A percentile compares a stretch with the other conserved stretches of the same genome.
Evolutionary conservation across 2,329 filamentous ascomycete species (phyloP).

Genomic region (Blastomyces parvus): DNA sequence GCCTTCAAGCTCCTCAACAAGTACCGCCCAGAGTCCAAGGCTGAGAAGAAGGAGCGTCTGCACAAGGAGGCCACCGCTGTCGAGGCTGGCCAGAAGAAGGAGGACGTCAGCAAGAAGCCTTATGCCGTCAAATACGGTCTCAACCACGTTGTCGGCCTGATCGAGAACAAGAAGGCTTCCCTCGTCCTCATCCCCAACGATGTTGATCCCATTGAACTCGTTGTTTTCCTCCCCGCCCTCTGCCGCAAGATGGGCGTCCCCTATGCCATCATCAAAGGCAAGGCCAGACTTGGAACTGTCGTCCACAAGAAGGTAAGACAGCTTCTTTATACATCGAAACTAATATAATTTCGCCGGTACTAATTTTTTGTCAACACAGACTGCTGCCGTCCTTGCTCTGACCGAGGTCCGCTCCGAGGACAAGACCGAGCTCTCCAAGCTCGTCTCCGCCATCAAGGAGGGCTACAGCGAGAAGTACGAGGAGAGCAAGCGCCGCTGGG

Average conservation of each 20-base stretch:
- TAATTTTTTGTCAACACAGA: conserved; percentile 43
- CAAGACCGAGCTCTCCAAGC: conserved; percentile 96
- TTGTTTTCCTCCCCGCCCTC: conserved; percentile 96
- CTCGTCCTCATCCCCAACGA: conserved; percentile 98
- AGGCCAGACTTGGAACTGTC: conserved; percentile 96
- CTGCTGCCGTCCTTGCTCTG: conserved; percentile 86
- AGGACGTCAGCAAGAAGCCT: conserved; percentile 99
- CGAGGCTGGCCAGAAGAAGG: conserved; percentile 99
- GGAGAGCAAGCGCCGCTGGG: conserved; percentile 85
- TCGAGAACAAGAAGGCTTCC: conserved; percentile 99
- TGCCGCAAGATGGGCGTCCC: conserved; percentile 99
- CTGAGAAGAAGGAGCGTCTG: conserved; percentile 99
- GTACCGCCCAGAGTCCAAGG: conserved; percentile 98
- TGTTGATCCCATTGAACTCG: conserved; percentile 98
- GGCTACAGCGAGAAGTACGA: conserved; percentile 96
- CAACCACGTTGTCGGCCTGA: conserved; percentile 95
- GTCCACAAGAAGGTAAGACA: conserved; percentile 91
- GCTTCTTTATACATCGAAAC: not conserved
- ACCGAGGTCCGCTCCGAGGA: conserved; percentile 97
- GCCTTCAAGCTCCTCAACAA: conserved; percentile 99
- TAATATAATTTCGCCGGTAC: not conserved
- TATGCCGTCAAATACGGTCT: conserved; percentile 99
- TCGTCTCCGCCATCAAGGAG: conserved; percentile 93
- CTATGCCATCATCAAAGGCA: conserved; percentile 99
- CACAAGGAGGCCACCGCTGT: conserved; percentile 96